These are phyloP conservation scores for Verticillium klebahnii DNA, from an alignment of 2,329 filamentous ascomycete species.

Conservation along the genomic window DNA sequence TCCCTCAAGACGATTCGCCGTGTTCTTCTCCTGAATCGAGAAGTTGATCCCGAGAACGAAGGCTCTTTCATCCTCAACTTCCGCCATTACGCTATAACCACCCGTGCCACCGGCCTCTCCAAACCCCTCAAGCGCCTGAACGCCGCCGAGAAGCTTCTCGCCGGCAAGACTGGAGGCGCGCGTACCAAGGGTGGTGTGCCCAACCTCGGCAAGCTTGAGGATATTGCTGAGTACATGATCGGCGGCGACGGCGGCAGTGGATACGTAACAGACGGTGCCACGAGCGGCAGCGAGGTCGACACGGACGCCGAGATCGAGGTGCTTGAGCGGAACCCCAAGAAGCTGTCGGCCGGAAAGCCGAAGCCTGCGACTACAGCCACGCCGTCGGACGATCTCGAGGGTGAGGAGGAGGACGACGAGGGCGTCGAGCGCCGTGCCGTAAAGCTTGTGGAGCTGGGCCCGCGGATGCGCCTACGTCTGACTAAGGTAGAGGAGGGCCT, in stretches of 20 bases:
- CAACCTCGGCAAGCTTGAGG: constrained; percentile 84
- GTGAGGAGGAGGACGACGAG: constrained; percentile 40
- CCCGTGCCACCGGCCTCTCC: constrained; percentile 77
- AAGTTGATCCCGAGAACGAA: constrained; percentile 53
- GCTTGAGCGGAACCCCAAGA: constrained; percentile 57
- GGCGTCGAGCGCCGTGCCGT: constrained; percentile 80
- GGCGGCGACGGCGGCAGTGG: constrained; percentile 69
- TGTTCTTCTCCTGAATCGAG: constrained; percentile 85
- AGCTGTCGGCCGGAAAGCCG: constrained; percentile 42
- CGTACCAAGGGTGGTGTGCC: constrained; percentile 70
- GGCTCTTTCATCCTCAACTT: constrained; percentile 80
- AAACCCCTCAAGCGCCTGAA: constrained; percentile 80
- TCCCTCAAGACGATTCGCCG: constrained; percentile 89
- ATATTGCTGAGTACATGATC: constrained; percentile 92
- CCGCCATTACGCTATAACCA: constrained; percentile 92
- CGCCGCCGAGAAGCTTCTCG: constrained; percentile 74
- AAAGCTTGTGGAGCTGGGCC: constrained; percentile 87
- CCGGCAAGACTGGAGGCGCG: constrained; percentile 54
- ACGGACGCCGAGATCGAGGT: constrained; percentile 96
- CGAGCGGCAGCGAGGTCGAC: constrained; percentile 85
- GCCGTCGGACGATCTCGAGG: constrained; percentile 25
- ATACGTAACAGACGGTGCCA: constrained; percentile 73
- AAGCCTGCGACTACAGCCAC: constrained; percentile 41
- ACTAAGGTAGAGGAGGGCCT: constrained; percentile 96
- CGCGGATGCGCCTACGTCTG: constrained; percentile 80